Conservation (phyloP, 2,329 filamentous ascomycete species). For the Diaporthe sp. region DNA sequence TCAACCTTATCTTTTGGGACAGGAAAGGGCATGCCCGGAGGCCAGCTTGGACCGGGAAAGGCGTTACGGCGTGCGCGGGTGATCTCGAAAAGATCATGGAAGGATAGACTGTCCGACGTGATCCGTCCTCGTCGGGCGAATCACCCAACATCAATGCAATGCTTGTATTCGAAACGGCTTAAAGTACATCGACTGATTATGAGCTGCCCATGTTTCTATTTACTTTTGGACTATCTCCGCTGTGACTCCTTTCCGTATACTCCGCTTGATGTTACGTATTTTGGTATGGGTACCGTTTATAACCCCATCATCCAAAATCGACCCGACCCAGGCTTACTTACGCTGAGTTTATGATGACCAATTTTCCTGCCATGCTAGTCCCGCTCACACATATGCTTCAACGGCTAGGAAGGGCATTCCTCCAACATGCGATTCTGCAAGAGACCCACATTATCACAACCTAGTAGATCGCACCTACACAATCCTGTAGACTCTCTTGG, state of each 20-base stretch:
- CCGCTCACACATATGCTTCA: not conserved
- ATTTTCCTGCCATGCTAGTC: not conserved
- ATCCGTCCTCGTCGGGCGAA: not conserved
- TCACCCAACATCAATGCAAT: slow-evolving; percentile 2
- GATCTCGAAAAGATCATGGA: not conserved
- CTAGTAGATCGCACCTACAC: slow-evolving; percentile 61
- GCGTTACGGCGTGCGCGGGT: slow-evolving; percentile 22
- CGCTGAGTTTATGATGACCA: not conserved
- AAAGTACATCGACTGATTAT: not conserved
- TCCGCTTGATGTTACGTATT: not conserved
- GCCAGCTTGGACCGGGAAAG: slow-evolving; percentile 15
- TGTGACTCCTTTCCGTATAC: not conserved
- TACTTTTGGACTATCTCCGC: not conserved
- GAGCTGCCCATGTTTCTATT: not conserved
- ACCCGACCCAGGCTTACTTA: not conserved
- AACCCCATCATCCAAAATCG: slow-evolving; percentile 2
- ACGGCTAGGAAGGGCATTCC: not conserved
- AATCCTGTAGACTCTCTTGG: slow-evolving; percentile 87
- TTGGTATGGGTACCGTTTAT: slow-evolving; percentile 5
- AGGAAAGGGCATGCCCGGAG: not conserved
- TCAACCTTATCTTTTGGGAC: not conserved
- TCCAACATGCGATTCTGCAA: not conserved
- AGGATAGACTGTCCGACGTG: slow-evolving; percentile 1
- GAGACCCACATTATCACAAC: not conserved
- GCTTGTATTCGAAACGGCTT: slow-evolving; percentile 8